Percentiles rank a stretch among this genome's conserved stretches.
These are phyloP conservation scores for Torulaspora indica DNA, from an alignment of 805 yeast species.

Conservation along the genomic window DNA sequence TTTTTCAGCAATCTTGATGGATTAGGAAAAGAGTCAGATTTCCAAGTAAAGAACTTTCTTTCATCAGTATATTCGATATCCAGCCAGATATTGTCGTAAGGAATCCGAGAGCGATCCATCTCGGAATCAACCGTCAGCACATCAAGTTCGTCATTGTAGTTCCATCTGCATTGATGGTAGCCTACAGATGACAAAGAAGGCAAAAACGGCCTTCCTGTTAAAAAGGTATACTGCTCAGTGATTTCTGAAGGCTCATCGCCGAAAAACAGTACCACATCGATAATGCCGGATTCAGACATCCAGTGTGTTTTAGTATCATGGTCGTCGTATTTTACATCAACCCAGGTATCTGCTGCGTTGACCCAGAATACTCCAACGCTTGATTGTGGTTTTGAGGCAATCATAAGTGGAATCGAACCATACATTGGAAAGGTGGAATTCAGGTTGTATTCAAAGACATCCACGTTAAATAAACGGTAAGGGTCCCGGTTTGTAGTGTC, in stretches of 20 bases:
- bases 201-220: conserved; percentile 69
- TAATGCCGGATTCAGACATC: conserved; percentile 86
- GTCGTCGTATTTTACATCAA: conserved; percentile 50
- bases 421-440: conserved; percentile 87
- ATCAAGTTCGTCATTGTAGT: conserved; percentile 83
- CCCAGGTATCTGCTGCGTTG: conserved; percentile 87
- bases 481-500: conserved; percentile 67
- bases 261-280: conserved; percentile 68
- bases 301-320: conserved; percentile 61
- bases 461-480: conserved; percentile 86
- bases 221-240: conserved; percentile 53
- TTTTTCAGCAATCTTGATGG: conserved; percentile 63
- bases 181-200: conserved; percentile 81
- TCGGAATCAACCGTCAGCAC: conserved; percentile 63
- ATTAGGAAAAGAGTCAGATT: conserved; percentile 63
- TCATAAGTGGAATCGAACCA: conserved; percentile 86
- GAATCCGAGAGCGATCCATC: conserved; percentile 71
- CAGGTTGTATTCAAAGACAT: conserved; percentile 87
- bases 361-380: conserved; percentile 86
- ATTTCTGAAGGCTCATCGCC: conserved; percentile 56
- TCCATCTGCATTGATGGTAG: conserved; percentile 97
- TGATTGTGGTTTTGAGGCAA: conserved; percentile 54
- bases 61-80: conserved; percentile 88
- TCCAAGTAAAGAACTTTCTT: conserved; percentile 92
- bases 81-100: conserved; percentile 90